Conservation (phyloP, 192 early-diverging fungal species). For the Pilobolus umbonatus region DNA sequence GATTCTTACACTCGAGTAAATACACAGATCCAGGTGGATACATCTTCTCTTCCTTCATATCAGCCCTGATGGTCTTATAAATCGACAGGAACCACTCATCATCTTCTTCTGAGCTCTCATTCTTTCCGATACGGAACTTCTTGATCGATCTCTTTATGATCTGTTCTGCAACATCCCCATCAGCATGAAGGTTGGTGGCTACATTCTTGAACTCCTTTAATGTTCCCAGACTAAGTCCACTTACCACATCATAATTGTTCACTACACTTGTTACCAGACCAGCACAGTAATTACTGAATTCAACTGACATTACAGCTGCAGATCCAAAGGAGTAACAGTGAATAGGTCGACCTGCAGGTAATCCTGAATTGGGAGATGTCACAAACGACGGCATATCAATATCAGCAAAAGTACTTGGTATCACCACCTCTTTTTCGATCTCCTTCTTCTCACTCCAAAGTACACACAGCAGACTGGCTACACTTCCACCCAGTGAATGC, state of each 20-base stretch:
- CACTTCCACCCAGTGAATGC: constrained; percentile 85
- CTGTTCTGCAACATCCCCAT: constrained; percentile 55
- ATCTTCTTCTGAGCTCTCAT: constrained; percentile 31
- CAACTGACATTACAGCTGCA: constrained; percentile 69
- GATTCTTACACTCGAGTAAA: constrained; percentile 50
- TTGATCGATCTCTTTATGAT: constrained; percentile 56
- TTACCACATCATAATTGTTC: constrained; percentile 74
- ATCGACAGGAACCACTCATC: constrained; percentile 83
- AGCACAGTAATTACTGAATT: constrained; percentile 61
- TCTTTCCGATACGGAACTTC: background rate
- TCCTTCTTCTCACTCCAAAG: constrained; percentile 64
- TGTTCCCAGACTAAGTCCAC: constrained; percentile 68
- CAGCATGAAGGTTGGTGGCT: constrained; percentile 58
- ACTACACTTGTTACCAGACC: constrained; percentile 77
- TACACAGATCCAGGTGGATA: constrained; percentile 78
- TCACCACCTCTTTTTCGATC: background rate
- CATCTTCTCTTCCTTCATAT: constrained; percentile 81
- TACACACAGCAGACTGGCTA: constrained; percentile 72
- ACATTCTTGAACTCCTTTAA: constrained; percentile 75
- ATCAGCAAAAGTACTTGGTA: constrained; percentile 27
- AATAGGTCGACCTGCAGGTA: constrained; percentile 69
- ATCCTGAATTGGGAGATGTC: constrained; percentile 53
- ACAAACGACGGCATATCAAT: constrained; percentile 47
- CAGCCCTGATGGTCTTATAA: constrained; percentile 76
- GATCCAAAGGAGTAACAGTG: constrained; percentile 83